Evolutionary conservation across 2,329 filamentous ascomycete genomes (phyloP).

Genomic region (Sarocladium oryzae): DNA sequence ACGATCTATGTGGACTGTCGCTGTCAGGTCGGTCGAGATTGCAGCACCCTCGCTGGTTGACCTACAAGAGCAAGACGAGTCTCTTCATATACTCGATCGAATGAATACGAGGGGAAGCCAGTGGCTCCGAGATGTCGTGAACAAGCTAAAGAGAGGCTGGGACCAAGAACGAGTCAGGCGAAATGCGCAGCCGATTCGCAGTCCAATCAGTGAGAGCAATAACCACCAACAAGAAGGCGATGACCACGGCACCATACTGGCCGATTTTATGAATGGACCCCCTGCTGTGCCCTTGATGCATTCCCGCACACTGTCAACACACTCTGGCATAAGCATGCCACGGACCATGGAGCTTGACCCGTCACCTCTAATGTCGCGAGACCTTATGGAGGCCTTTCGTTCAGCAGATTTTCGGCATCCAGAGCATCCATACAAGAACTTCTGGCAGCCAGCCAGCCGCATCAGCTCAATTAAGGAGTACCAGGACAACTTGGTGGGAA

Average conservation of each 20-base stretch:
- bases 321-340: neutral
- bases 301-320: neutral
- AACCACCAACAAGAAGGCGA: neutral
- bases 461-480: conserved; percentile 6
- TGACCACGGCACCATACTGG: neutral
- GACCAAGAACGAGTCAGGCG: conserved; percentile 48
- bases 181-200: neutral
- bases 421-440: conserved; percentile 74
- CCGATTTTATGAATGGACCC: neutral
- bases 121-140: conserved; percentile 65
- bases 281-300: neutral
- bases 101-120: conserved; percentile 74
- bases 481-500: neutral
- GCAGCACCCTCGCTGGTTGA: conserved; percentile 67
- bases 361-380: conserved; percentile 5
- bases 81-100: conserved; percentile 66
- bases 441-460: conserved; percentile 67
- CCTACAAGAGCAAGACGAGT: conserved; percentile 71
- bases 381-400: conserved; percentile 34
- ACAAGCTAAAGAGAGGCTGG: conserved; percentile 71
- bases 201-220: neutral
- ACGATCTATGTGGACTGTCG: conserved; percentile 69
- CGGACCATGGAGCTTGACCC: neutral
- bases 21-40: conserved; percentile 71
- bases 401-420: conserved; percentile 71